Base-by-base conservation (phyloP, 1,139 yeast genomes). In the Tardiomyces depauwii region DNA sequence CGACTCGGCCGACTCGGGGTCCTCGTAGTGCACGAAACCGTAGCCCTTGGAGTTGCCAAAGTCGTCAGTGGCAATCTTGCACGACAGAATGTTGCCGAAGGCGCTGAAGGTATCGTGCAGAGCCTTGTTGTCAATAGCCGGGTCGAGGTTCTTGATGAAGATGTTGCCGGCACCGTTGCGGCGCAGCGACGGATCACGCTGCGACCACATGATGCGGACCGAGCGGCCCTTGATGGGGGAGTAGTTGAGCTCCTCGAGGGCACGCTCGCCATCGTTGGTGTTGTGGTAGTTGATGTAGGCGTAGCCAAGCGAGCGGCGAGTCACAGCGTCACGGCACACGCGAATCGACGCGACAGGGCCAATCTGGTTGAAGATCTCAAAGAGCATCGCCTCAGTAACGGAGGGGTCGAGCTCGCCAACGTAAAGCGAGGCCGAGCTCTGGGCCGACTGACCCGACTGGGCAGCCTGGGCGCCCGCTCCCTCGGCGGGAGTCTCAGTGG, bases 151-250 rank as follows among this genome's bases (percentile, higher is more conserved):
- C 82, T 91, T 91, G 76, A 91, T 91, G 79, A 85, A 91, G 58
- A 93, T 83, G 78, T 91, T 91, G 64, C 96, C 96, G 56, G 87
- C 85, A 68, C 97, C 97, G 65, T 84, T 83, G 77, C 86, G 87
- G 78, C 98, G 86, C 62, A 82, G 71, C 55, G 96, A 79, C 55
- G 98, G 98, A 69, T 91, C 97, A 74, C 98, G 87, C 77, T 93
- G 98, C 57, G 97, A 88, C 96, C 97, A 89, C 98, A 93, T 93
- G 74, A 91, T 91, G 73, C 99, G 89, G 74, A 97, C 88, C 62
- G 96, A 91, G 65, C 85, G 88, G 64, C 96, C 97, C 72, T 89
- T 91, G 72, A 91, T 81, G 63, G 80, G 81, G 53, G 88, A 72
- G 75, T 91, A 91, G 85, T 91, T 93, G 72, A 93, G 79, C 71